phyloP scores from a whole-genome alignment of 768 basidiomycete species.

The Ramaria sp. region DNA sequence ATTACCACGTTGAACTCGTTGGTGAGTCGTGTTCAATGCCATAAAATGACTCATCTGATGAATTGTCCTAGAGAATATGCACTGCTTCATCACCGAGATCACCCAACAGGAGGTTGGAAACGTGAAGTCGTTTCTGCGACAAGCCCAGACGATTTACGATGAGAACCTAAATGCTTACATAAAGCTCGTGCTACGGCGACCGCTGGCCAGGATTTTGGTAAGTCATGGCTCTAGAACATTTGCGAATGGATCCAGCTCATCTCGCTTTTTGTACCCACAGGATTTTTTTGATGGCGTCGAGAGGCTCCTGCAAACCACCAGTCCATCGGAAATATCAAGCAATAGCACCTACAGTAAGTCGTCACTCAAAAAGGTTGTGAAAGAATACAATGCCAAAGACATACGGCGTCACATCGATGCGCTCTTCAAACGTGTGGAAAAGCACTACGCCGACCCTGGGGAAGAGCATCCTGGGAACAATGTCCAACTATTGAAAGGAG shows the following conservation, averaged over 20 bases:
- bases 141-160: slow-evolving; percentile 77
- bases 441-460: slow-evolving; percentile 81
- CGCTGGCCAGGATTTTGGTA: slow-evolving; percentile 81
- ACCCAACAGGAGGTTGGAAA: slow-evolving; percentile 57
- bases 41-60: slow-evolving; percentile 4
- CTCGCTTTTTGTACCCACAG: slow-evolving; percentile 28
- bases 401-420: slow-evolving; percentile 80
- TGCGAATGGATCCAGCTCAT: background rate
- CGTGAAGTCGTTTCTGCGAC: slow-evolving; percentile 48
- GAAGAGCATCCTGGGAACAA: slow-evolving; percentile 6
- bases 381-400: slow-evolving; percentile 82
- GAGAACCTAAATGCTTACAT: slow-evolving; percentile 84
- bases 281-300: slow-evolving; percentile 94
- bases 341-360: slow-evolving; percentile 68
- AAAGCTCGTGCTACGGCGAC: slow-evolving; percentile 74
- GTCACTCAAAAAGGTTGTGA: slow-evolving; percentile 72
- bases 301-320: slow-evolving; percentile 70
- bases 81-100: slow-evolving; percentile 80
- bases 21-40: slow-evolving; percentile 39
- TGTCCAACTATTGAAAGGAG: slow-evolving; percentile 59
- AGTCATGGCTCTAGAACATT: slow-evolving; percentile 21
- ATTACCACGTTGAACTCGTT: slow-evolving; percentile 91
- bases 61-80: slow-evolving; percentile 76
- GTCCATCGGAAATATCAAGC: slow-evolving; percentile 63
- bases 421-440: slow-evolving; percentile 85